Percentiles rank a stretch among this genome's conserved stretches.
Conservation (phyloP, 179 eudicot species). For the Camellia oleifera region DNA sequence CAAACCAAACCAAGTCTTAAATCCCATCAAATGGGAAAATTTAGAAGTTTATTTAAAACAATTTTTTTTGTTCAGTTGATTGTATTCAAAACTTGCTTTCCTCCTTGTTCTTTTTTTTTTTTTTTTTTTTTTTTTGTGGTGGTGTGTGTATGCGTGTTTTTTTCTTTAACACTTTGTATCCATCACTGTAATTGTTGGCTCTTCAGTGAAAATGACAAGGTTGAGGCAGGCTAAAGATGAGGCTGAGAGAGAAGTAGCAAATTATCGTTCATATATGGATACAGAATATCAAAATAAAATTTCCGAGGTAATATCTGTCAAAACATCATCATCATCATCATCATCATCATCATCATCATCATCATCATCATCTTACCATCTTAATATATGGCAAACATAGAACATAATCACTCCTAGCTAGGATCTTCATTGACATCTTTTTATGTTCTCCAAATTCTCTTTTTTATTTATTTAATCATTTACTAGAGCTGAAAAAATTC, state of each 20-base stretch:
- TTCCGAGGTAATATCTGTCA: slow-evolving; percentile 28
- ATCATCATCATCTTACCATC: not conserved
- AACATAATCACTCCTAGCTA: too few relatives aligned
- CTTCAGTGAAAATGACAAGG: slow-evolving; percentile 36
- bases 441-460: not conserved
- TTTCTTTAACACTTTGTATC: not conserved
- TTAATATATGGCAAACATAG: not conserved
- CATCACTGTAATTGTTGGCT: not conserved
- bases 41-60: not conserved
- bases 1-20: too few relatives aligned
- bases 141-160: too few relatives aligned
- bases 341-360: too few relatives aligned
- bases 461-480: too few relatives aligned
- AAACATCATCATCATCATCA: too few relatives aligned
- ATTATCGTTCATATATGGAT: slow-evolving; percentile 43
- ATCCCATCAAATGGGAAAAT: too few relatives aligned
- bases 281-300: slow-evolving; percentile 39
- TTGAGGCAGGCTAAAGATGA: slow-evolving; percentile 56
- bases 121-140: not conserved
- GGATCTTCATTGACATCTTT: not conserved
- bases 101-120: not conserved
- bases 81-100: not conserved
- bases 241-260: slow-evolving; percentile 44
- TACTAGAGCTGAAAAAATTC: not conserved
- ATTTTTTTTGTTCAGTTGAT: not conserved